Conservation (phyloP, 208 protist genomes). For the Acanthamoeba royreba region DNA sequence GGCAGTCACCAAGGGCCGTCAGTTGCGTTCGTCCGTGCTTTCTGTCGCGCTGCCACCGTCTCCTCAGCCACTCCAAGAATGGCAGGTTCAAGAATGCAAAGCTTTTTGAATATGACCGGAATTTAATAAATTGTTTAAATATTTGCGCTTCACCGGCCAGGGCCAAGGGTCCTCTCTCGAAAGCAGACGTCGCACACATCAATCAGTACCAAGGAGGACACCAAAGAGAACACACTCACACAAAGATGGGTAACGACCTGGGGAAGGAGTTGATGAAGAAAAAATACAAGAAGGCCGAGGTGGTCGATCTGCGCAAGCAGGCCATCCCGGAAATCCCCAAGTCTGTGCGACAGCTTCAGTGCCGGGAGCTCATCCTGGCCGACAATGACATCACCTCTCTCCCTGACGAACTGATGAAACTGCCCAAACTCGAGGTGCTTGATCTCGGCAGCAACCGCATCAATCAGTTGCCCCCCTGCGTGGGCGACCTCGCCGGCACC, state of each 20-base stretch:
- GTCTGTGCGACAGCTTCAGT: slow-evolving; percentile 57
- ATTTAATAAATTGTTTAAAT: too few relatives aligned
- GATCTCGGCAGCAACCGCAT: slow-evolving; percentile 68
- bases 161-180: neutral
- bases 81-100: too few relatives aligned
- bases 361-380: slow-evolving; percentile 62
- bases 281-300: slow-evolving; percentile 64
- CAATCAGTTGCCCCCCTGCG: slow-evolving; percentile 57
- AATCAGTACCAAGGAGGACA: too few relatives aligned
- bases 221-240: too few relatives aligned
- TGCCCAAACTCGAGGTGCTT: slow-evolving; percentile 58
- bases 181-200: neutral
- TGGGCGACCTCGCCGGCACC: slow-evolving; percentile 49
- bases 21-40: too few relatives aligned
- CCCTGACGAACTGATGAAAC: slow-evolving; percentile 69
- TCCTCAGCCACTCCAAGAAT: too few relatives aligned
- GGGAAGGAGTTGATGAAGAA: slow-evolving; percentile 55
- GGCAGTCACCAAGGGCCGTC: too few relatives aligned
- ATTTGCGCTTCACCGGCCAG: too few relatives aligned
- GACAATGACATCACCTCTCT: slow-evolving; percentile 68
- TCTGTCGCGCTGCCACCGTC: too few relatives aligned
- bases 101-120: too few relatives aligned
- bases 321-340: slow-evolving; percentile 63
- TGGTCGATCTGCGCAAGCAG: slow-evolving; percentile 66
- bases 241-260: slow-evolving; percentile 45